phyloP scores from a whole-genome alignment of 768 basidiomycete species.

The Tephrocybe sp. region DNA sequence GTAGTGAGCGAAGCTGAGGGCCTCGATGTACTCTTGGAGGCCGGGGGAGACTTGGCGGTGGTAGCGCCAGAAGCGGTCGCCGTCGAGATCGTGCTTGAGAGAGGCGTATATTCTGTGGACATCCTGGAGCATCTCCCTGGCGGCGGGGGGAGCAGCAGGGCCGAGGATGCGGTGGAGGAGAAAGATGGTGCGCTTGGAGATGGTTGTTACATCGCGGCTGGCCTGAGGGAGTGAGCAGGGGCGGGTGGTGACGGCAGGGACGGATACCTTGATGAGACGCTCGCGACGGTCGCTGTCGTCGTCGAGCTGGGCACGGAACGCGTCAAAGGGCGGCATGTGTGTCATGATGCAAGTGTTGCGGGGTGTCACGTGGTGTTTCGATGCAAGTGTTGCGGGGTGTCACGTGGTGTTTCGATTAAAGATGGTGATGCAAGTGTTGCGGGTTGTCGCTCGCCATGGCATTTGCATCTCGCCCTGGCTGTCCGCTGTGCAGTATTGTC shows the following conservation, averaged over 20 bases:
- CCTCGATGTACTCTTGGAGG: conserved; percentile 96
- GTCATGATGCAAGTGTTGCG: conserved; percentile 24
- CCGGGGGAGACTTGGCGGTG: conserved; percentile 75
- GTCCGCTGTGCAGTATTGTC: conserved; percentile 77
- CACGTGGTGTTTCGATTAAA: conserved; percentile 11
- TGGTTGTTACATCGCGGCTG: conserved; percentile 85
- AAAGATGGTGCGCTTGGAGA: conserved; percentile 94
- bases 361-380: conserved; percentile 14
- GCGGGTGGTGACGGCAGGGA: background rate
- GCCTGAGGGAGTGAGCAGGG: conserved; percentile 40
- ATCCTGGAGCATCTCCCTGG: conserved; percentile 62
- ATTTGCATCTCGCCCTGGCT: conserved; percentile 66
- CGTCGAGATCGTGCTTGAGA: conserved; percentile 61
- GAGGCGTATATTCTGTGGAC: conserved; percentile 63
- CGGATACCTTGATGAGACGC: conserved; percentile 78
- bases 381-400: conserved; percentile 11
- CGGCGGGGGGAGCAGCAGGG: conserved; percentile 47
- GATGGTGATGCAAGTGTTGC: conserved; percentile 3
- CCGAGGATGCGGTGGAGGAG: conserved; percentile 73
- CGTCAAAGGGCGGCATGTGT: conserved; percentile 51
- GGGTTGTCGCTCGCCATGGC: conserved; percentile 38
- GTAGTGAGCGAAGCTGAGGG: conserved; percentile 85
- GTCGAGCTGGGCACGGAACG: conserved; percentile 75
- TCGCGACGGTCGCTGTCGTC: conserved; percentile 86
- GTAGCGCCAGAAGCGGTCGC: conserved; percentile 77